Percentiles rank a stretch among this genome's conserved stretches.
Conservation (phyloP, 2,329 filamentous ascomycete species). For the Geosmithia morbida region DNA sequence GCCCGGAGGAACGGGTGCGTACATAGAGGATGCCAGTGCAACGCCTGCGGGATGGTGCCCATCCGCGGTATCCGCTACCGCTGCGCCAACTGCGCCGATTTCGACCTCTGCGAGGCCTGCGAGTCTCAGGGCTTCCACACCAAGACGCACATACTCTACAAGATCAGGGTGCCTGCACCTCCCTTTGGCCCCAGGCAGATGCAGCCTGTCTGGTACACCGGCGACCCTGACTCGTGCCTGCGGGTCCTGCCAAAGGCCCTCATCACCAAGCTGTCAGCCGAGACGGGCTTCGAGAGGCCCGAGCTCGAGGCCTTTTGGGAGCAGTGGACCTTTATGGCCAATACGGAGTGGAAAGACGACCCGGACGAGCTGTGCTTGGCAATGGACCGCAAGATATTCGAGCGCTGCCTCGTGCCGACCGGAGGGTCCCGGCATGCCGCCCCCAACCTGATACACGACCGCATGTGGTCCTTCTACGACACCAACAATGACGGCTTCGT, state of each 20-base stretch:
- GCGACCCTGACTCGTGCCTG: conserved; percentile 61
- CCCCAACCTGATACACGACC: conserved; percentile 85
- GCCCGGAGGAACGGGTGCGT: conserved; percentile 78
- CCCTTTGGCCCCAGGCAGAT: conserved; percentile 70
- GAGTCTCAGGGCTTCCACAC: conserved; percentile 65
- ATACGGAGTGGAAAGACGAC: conserved; percentile 69
- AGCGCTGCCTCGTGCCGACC: conserved; percentile 78
- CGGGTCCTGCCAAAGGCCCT: conserved; percentile 52
- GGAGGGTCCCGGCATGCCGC: conserved; percentile 62
- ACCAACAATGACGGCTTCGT: conserved; percentile 80
- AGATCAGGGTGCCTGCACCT: conserved; percentile 79
- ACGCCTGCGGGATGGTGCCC: conserved; percentile 73
- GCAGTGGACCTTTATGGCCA: conserved; percentile 90
- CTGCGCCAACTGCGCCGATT: conserved; percentile 91
- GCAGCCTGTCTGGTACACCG: conserved; percentile 76
- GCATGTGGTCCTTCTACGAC: conserved; percentile 95
- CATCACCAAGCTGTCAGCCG: conserved; percentile 52
- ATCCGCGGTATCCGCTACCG: conserved; percentile 89
- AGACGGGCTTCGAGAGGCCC: conserved; percentile 69
- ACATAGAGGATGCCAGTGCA: conserved; percentile 84
- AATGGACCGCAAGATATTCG: conserved; percentile 87
- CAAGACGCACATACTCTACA: conserved; percentile 94
- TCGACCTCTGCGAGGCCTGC: conserved; percentile 88
- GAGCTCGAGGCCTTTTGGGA: conserved; percentile 92
- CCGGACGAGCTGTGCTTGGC: conserved; percentile 64